Conservation (phyloP, 495 filamentous ascomycete genomes). For the Aspergillus ostianus region DNA sequence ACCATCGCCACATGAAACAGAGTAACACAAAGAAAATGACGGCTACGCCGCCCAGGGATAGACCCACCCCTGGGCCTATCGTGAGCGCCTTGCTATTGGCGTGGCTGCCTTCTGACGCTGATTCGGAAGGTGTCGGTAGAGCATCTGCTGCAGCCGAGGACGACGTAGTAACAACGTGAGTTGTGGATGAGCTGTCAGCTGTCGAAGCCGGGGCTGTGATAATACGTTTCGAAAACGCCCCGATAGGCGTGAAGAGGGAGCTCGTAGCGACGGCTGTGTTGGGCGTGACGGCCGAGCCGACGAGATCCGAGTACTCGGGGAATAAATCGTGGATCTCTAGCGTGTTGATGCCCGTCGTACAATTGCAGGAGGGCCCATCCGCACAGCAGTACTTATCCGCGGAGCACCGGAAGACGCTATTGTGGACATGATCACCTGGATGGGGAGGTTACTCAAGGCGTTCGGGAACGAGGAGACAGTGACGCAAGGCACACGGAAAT, state of each 20-base stretch:
- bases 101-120: background rate
- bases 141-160: background rate
- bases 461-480: too few relatives aligned
- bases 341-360: background rate
- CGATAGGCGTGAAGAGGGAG: conserved; percentile 1
- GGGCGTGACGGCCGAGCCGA: conserved; percentile 1
- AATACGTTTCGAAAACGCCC: background rate
- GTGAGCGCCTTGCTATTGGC: background rate
- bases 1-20: background rate
- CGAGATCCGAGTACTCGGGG: background rate
- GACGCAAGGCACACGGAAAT: background rate
- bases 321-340: background rate
- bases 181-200: background rate
- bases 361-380: conserved; percentile 1
- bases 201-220: background rate
- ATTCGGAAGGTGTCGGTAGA: background rate
- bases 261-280: conserved; percentile 1
- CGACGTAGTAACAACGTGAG: background rate
- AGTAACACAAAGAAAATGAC: background rate
- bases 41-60: background rate
- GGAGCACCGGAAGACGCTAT: conserved; percentile 1
- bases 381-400: conserved; percentile 2
- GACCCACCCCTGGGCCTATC: background rate
- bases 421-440: conserved; percentile 2
- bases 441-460: background rate